Evolutionary conservation across 164 flowering plant genomes (phyloP).

Genomic region (Chimonanthus praecox): DNA sequence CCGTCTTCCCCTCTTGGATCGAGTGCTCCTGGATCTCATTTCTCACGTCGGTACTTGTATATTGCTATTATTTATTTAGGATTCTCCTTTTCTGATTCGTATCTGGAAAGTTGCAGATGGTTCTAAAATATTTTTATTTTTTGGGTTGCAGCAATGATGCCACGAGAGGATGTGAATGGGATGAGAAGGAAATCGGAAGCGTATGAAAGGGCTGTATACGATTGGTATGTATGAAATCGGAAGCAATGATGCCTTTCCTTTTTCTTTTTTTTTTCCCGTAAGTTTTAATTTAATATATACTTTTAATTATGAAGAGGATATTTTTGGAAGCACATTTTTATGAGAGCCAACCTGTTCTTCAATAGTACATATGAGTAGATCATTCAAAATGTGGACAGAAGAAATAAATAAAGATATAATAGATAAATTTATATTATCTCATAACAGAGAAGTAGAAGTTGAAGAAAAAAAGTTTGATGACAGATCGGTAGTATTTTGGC

Average conservation of each 20-base stretch:
- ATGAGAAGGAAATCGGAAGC: not conserved
- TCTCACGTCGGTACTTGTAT: slow-evolving; percentile 37
- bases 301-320: no score
- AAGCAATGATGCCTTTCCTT: not conserved
- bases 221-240: not conserved
- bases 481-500: no score
- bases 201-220: not conserved
- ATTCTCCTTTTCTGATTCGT: not conserved
- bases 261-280: not conserved
- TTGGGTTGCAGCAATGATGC: not conserved
- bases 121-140: not conserved
- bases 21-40: slow-evolving; percentile 43
- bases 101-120: not conserved
- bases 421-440: no score
- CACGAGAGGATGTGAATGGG: not conserved
- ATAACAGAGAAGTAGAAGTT: no score
- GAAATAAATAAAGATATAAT: no score
- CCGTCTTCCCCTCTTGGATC: slow-evolving; percentile 43
- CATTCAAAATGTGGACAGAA: no score
- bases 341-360: not conserved
- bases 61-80: not conserved
- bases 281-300: not conserved
- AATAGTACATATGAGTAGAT: no score
- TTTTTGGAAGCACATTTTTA: not conserved
- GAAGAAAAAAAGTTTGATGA: no score